These are phyloP conservation scores for Pythium rhizo-oryzae DNA, from an alignment of 352 stramenopile genomes.

Conservation along the genomic window DNA sequence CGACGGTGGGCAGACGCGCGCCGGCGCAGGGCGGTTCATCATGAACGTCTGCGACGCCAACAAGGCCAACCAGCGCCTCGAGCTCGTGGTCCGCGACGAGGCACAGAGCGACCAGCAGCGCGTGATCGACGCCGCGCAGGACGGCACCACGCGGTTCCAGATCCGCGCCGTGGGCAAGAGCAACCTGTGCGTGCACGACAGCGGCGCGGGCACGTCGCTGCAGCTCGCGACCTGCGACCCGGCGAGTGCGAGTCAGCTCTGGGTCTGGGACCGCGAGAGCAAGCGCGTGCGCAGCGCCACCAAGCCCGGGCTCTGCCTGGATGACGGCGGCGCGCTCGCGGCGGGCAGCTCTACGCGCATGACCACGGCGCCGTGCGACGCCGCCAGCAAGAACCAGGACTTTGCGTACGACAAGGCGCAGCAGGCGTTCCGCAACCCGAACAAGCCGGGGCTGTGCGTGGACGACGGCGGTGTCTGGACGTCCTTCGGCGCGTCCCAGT, in stretches of 20 bases:
- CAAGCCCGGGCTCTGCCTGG: conserved; percentile 1
- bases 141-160: conserved; percentile 5
- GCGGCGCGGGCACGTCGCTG: not conserved
- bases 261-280: conserved; percentile 15
- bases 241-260: conserved; percentile 1
- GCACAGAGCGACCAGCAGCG: conserved; percentile 5
- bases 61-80: conserved; percentile 38
- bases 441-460: conserved; percentile 6
- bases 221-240: not conserved
- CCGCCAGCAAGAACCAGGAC: conserved; percentile 5
- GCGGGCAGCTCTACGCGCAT: not conserved
- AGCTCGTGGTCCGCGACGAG: conserved; percentile 6
- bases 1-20: conserved; percentile 27
- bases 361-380: conserved; percentile 20
- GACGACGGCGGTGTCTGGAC: conserved; percentile 16
- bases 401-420: conserved; percentile 9
- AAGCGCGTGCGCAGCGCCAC: not conserved
- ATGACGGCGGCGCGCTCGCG: conserved; percentile 2
- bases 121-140: conserved; percentile 7
- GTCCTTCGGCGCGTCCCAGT: not conserved
- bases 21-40: conserved; percentile 21
- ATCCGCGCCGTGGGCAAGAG: conserved; percentile 7
- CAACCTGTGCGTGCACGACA: conserved; percentile 13
- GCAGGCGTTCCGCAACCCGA: conserved; percentile 6
- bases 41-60: conserved; percentile 21